Base-by-base conservation (phyloP, 805 yeast species). In the Ogataea angusta region DNA sequence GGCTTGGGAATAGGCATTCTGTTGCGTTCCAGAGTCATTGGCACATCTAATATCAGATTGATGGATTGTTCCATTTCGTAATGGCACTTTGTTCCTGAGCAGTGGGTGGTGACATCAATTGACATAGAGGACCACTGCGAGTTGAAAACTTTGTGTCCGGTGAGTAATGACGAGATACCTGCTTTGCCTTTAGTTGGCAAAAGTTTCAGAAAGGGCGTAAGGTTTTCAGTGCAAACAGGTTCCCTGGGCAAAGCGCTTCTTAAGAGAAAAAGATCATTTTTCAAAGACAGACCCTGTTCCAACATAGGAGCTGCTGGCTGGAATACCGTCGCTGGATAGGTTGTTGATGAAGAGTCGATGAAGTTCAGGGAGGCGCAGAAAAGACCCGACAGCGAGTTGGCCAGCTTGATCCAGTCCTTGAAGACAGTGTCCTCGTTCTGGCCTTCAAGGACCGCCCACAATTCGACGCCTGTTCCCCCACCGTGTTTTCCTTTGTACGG, bases 391-490 rank as follows among this genome's bases (percentile, higher is more conserved):
- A 93, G 67, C 1, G 84, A 75, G 52, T 86, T 83, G 6, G 85
- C 80, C 32, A 93, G 68, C 39, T 70, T 67, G 45, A 66, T 70
- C 99, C 99, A 93, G 31, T 75, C 68, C 6, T 60, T 51, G 48
- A 74, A 71, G 2, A 91, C 93, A 4, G 67, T 75, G 1, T 66
- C 69, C 33, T 75, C 65, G 17, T 68, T 52, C 1, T 58, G 63
- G 0, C 91, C 90, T 53, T 82, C 91, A 19, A 93, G 73, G 28
- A 79, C 70, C 0, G 97, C 90, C 89, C 95, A 89, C 8, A 93
- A 55, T 62, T 93, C 99, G 12, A 91, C 95, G 34, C 99, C 99
- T 3, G 91, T 84, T 3, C 98, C 98, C 22, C 99, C 99, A 38
- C 89, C 73, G 41, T 65, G 66, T 10, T 62, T 56, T 1, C 99